Base-by-base conservation (phyloP, 148 eudicot species). In the Simmondsia chinensis region DNA sequence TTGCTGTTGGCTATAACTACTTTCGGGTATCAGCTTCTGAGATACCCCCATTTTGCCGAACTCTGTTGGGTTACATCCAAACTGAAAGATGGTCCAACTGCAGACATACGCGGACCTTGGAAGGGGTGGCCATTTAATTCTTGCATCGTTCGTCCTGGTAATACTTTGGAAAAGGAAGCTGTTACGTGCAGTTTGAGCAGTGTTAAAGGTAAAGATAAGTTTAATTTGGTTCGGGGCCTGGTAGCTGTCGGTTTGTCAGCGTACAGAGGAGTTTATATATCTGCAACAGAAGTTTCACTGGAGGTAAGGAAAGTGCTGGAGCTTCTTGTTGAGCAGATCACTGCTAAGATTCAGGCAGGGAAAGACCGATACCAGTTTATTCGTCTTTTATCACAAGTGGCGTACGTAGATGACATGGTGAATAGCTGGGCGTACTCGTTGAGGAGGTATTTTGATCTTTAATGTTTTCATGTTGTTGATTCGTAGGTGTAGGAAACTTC, bases 41-140 rank as follows among this genome's bases (percentile, higher is more conserved):
- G 66, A 36, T 84, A 76, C 66, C 95, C 97, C 36, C 93, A 84
- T 70, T 89, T 89, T 59, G 84, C 97, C 11, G 97, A 89, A 52
- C 84, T 89, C 46, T 89, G 97, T 79, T 89, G 97, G 97, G 78
- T 74, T 39, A 81, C 97, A 29, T 89, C 97, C 24, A 89, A 89
- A 70, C 66, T 89, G 61, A 89, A 63, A 49, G 87, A 81, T 39
- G 97, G 97, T 49, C 97, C 95, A 18, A 64, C 51, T 61, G 73
- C 82, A 11, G 76, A 79, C 49, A 57, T 64, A 13, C 51, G 50
- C 21, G 97, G 95, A 22, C 80, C 95, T 50, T 89, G 95, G 97
- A 89, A 72, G 69, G 95, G 93, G 32, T 89, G 97, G 97, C 97
- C 95, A 9, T 89, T 89, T 56, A 89, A 81, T 59, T 71, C 97